These are phyloP conservation scores for Leccinum subrobustum DNA, from an alignment of 1,284 basidiomycete species.

Conservation along the genomic window DNA sequence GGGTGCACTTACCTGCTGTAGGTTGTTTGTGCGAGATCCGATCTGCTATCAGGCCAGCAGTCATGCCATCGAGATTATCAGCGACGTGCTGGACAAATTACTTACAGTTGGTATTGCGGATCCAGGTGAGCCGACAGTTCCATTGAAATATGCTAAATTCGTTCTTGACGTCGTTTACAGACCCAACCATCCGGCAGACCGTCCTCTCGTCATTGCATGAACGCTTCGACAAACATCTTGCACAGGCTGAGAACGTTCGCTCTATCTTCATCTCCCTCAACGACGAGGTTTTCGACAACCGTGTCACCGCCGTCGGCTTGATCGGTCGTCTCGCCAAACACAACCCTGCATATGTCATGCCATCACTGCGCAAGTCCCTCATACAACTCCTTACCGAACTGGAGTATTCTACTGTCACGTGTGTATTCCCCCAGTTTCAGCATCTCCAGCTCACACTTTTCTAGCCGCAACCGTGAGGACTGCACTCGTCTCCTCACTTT, in stretches of 20 bases:
- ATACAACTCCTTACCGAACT: conserved; percentile 97
- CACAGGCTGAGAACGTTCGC: conserved; percentile 97
- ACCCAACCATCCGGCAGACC: conserved; percentile 81
- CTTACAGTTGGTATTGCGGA: conserved; percentile 97
- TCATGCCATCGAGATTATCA: conserved; percentile 96
- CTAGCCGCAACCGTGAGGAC: conserved; percentile 85
- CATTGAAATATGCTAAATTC: neutral
- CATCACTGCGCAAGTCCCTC: conserved; percentile 91
- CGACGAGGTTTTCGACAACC: conserved; percentile 94
- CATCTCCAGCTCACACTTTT: conserved; percentile 1
- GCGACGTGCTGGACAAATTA: conserved; percentile 96
- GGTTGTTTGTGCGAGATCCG: conserved; percentile 90
- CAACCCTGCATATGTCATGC: conserved; percentile 99
- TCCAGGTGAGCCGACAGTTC: conserved; percentile 62
- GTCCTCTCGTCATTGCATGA: conserved; percentile 90
- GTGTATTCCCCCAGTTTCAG: conserved; percentile 28
- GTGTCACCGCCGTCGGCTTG: conserved; percentile 86
- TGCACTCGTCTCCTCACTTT: conserved; percentile 87
- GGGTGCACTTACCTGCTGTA: conserved; percentile 92
- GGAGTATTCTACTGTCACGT: conserved; percentile 93
- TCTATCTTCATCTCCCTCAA: conserved; percentile 97
- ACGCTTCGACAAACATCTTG: conserved; percentile 97
- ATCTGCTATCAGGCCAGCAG: conserved; percentile 96
- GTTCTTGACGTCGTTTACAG: conserved; percentile 39
- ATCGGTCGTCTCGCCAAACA: conserved; percentile 94